Evolutionary conservation across 148 eudicot genomes (phyloP), one percentile per base, ranked within the genome.

Genomic region (Persicaria maculosa): DNA sequence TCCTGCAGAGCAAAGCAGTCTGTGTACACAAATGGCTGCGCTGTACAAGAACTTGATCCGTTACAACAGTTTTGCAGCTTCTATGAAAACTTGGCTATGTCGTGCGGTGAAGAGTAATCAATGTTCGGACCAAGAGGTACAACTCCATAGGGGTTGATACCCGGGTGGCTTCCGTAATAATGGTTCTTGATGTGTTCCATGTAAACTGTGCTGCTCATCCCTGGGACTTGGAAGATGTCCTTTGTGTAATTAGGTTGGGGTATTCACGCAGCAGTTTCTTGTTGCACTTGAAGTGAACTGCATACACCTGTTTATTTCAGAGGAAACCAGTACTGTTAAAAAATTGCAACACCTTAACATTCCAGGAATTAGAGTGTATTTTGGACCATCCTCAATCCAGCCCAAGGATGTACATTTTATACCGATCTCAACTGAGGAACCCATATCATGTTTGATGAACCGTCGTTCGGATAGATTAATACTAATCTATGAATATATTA

Each of bases 271-370:
- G 72, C 44, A 84, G 78, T 69, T 86, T 90, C 84, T 90, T 93
- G 88, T 89, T 90, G 80, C 98, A 93, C 85, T 93, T 93, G 89
- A 93, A 93, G 83, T 93, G 87, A 81, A 93, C 98, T 4, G 87
- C 88, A 81, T 93, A 90, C 17, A 91, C 97, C 97, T 91, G 86
- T 44, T 59, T 15, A 64, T 64, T 64, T 36, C 15, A 7, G 7
- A 64, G 69, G 17, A 64, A 64, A 44, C 40, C 40, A n/a, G 17
- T 12, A 14, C 47, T 40, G 19, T 36, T 36, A 36, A 31, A 9
- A 57, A 57, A 17, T 50, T 57, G 31, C 62, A 57, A 10, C 62
- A 57, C 19, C 31, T 57, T 4, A 25, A 61, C 43, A 12, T 36
- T 64, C 68, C 7, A 36, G 36, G n/a, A 11, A 62, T 25, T 3